Evolutionary conservation across 139 green algal species (phyloP).

Genomic region (Helicosporidium sp.): DNA sequence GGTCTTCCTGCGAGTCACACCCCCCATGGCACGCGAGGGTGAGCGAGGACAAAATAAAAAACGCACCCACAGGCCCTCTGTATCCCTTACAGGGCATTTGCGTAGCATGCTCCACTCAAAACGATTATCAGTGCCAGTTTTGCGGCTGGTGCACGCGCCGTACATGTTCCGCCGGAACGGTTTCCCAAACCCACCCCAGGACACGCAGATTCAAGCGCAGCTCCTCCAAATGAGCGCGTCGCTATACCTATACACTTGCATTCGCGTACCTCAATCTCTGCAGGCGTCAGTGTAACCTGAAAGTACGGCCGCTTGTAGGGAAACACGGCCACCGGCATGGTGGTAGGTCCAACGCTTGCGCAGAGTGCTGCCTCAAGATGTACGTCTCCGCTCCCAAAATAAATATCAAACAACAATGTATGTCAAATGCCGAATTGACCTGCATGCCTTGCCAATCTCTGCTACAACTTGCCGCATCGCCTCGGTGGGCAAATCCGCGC

Average conservation of each 20-base stretch:
- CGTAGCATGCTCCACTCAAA: no score
- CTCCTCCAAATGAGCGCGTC: no score
- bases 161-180: no score
- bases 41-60: background rate
- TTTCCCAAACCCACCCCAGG: no score
- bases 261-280: conserved; percentile 36
- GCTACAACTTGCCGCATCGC: background rate
- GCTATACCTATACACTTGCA: no score
- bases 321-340: conserved; percentile 5
- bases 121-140: no score
- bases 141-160: no score
- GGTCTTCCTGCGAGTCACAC: conserved; percentile 22
- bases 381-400: background rate
- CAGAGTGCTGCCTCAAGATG: background rate
- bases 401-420: background rate
- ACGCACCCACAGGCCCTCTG: background rate
- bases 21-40: background rate
- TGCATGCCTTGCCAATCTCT: no score
- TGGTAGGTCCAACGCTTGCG: background rate
- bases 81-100: no score
- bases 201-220: no score
- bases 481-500: background rate
- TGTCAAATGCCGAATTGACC: no score
- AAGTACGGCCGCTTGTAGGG: conserved; percentile 33
- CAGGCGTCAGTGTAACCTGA: conserved; percentile 18